Conservation (phyloP, 73 alveolate genomes). For the Paramecium biaurelia region DNA sequence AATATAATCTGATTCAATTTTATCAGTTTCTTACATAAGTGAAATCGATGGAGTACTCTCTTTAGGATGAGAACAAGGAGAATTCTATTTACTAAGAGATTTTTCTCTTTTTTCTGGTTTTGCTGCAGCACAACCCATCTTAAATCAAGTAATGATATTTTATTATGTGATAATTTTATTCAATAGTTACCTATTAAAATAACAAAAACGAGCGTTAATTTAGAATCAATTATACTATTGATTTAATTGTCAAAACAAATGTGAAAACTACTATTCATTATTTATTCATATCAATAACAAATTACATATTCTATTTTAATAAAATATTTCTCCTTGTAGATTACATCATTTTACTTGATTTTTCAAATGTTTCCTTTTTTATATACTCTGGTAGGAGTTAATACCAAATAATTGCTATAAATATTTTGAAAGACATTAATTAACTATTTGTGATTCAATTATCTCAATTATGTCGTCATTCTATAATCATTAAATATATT, state of each 20-base stretch:
- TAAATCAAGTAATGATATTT: background rate
- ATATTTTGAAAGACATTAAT: background rate
- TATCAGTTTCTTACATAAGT: background rate
- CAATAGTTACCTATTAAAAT: background rate
- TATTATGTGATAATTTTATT: background rate
- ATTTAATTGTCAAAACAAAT: background rate
- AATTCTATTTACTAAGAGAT: background rate
- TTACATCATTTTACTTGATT: background rate
- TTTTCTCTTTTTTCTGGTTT: background rate
- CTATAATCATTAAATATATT: background rate
- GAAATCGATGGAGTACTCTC: background rate
- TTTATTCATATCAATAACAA: background rate
- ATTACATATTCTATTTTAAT: too few species aligned
- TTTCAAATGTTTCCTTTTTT: background rate
- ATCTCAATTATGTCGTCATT: background rate
- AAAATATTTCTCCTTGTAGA: background rate
- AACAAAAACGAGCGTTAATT: background rate
- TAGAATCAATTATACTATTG: background rate
- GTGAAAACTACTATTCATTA: background rate
- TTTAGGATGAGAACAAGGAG: background rate
- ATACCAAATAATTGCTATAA: background rate
- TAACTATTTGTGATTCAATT: background rate
- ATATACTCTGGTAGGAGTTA: background rate
- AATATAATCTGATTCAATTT: background rate
- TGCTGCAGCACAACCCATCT: constrained; percentile 3